These are phyloP conservation scores for Aureobasidium sp. DNA, from an alignment of 2,329 filamentous ascomycete genomes.

Conservation along the genomic window DNA sequence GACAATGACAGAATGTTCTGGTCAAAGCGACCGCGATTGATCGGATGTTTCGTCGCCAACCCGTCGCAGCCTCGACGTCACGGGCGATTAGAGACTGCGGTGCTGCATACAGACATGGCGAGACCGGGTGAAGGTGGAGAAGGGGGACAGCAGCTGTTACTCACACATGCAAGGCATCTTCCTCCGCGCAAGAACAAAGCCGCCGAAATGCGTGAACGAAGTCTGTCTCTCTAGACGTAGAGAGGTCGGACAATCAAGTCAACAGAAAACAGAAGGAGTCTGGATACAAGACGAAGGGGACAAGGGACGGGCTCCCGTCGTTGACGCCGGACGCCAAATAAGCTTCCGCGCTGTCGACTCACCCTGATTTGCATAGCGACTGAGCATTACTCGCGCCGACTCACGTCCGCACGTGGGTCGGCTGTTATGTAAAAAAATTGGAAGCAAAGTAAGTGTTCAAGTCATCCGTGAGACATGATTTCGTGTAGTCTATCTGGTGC, in stretches of 20 bases:
- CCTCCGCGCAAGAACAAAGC: background rate
- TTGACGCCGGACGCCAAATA: background rate
- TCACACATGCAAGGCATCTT: slow-evolving; percentile 15
- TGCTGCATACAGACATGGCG: background rate
- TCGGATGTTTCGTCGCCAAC: background rate
- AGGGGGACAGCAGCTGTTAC: background rate
- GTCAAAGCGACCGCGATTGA: background rate
- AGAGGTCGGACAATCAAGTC: background rate
- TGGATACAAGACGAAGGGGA: background rate
- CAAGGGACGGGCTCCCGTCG: background rate
- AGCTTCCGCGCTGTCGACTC: background rate
- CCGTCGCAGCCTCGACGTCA: slow-evolving; percentile 1
- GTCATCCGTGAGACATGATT: slow-evolving; percentile 9
- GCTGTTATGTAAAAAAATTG: background rate
- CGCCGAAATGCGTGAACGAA: background rate
- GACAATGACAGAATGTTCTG: background rate
- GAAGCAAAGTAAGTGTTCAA: background rate
- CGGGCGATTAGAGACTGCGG: background rate
- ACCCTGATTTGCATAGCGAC: background rate
- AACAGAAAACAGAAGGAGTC: slow-evolving; percentile 3
- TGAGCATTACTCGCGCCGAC: background rate
- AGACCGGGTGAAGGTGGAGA: background rate
- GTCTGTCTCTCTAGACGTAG: background rate
- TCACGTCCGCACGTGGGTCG: background rate
- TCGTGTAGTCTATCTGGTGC: slow-evolving; percentile 5